phyloP scores from a whole-genome alignment of 2,329 filamentous ascomycete species.

The Scleromitrula shiraiana region DNA sequence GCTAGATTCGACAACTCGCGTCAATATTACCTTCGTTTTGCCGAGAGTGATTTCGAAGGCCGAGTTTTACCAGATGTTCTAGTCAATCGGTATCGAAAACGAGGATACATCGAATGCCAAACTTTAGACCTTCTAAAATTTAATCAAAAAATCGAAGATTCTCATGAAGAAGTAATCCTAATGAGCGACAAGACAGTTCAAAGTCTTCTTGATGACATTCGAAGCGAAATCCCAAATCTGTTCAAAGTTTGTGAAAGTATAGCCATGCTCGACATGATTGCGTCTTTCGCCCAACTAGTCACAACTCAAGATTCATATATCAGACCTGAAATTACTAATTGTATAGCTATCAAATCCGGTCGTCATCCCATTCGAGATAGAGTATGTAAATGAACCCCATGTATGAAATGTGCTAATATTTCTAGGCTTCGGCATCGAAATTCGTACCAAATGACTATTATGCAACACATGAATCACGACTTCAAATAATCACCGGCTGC shows the following conservation, averaged over 20 bases:
- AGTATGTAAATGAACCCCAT: slow-evolving; percentile 21
- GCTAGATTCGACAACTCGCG: slow-evolving; percentile 71
- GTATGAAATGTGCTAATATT: neutral
- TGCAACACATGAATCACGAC: slow-evolving; percentile 68
- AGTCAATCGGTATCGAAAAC: slow-evolving; percentile 68
- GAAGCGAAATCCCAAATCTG: slow-evolving; percentile 60
- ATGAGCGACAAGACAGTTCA: slow-evolving; percentile 75
- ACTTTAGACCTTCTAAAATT: slow-evolving; percentile 78
- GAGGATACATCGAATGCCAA: slow-evolving; percentile 75
- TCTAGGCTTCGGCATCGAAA: slow-evolving; percentile 50
- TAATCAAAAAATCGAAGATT: slow-evolving; percentile 68
- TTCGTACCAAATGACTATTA: slow-evolving; percentile 91
- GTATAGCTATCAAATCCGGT: slow-evolving; percentile 56
- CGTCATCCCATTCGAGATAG: slow-evolving; percentile 64
- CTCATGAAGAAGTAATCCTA: slow-evolving; percentile 74
- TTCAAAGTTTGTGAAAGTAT: slow-evolving; percentile 84
- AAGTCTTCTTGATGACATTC: slow-evolving; percentile 62
- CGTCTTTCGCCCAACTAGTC: slow-evolving; percentile 66
- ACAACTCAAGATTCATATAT: slow-evolving; percentile 54
- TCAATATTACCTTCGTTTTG: slow-evolving; percentile 70
- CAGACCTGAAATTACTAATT: slow-evolving; percentile 54
- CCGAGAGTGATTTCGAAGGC: slow-evolving; percentile 53
- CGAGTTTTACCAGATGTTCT: slow-evolving; percentile 57
- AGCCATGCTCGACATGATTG: slow-evolving; percentile 78
- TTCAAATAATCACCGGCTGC: slow-evolving; percentile 90